Evolutionary conservation across 352 stramenopile genomes (phyloP), one percentile per base, ranked within the genome.

Genomic region (Phytophthora megakarya): DNA sequence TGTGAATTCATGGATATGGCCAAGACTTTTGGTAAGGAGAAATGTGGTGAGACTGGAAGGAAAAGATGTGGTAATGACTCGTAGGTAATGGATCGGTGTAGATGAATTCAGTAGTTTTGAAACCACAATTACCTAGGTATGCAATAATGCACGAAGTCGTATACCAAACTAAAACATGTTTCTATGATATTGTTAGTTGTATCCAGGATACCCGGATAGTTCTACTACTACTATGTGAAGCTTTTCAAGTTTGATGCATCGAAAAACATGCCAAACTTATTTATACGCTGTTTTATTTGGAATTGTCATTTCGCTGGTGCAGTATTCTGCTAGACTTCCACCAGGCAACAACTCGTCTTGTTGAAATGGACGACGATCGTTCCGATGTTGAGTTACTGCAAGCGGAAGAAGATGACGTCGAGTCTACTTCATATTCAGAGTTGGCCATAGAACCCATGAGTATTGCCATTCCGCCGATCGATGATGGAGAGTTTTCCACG

Each of bases 251-350:
- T n/a, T n/a, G n/a, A n/a, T n/a, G n/a, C n/a, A n/a, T n/a, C n/a
- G n/a, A n/a, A n/a, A n/a, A n/a, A n/a, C n/a, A n/a, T n/a, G n/a
- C n/a, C n/a, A n/a, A n/a, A n/a, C n/a, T 63, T 68, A 68, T 68
- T 68, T 68, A 42, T 64, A 58, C 44, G 22, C 26, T 19, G 16
- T 4, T 44, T 33, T 62, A 51, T 51, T 67, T 67, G 35, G 43
- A 32, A 10, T 12, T 43, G 44, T 58, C 33, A 48, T 48, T 25
- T 45, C 18, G 15, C 38, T 43, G 16, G n/a, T n/a, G n/a, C n/a
- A n/a, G n/a, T n/a, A n/a, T n/a, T n/a, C n/a, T n/a, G n/a, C n/a
- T n/a, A n/a, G n/a, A n/a, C n/a, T n/a, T n/a, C n/a, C n/a, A n/a
- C 26, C 28, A 46, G 22, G 37, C 30, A 26, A 26, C 26, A 45